Base-by-base conservation (phyloP, 495 filamentous ascomycete genomes). In the Tuber microsphaerosporum region DNA sequence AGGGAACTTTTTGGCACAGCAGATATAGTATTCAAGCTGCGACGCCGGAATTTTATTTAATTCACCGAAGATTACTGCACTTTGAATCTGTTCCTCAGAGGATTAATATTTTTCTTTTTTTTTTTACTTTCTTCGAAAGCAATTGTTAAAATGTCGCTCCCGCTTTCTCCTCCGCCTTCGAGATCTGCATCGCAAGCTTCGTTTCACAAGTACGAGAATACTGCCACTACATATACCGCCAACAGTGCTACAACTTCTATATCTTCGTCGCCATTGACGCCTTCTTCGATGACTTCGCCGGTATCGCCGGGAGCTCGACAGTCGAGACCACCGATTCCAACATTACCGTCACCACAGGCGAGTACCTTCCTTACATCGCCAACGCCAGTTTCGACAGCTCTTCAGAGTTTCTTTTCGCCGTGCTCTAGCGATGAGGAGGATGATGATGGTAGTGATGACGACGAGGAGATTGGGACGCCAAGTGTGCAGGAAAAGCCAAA, bases 351-450 rank as follows among this genome's bases (percentile, higher is more conserved):
- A 19, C 37, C 6, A 14, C 71, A 12, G 26, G 34, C 14, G 22
- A 19, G 65, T 19, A 44, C 72, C 14, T 72, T 78, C 72, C 51
- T 69, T 39, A 34, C 77, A 37, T 78, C 75, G 19, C 31, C 71
- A 20, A 68, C 69, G 2, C 77, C 73, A 14, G 46, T 37, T 12
- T 68, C 73, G 8, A 61, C 69, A 19, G 22, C 68, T 34, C 73
- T 79, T 6, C 76, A 22, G 8, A 78, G 76, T 69, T 73, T 78
- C 45, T 79, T 79, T 51, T 79, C 77, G 19, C 76, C 76, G 9
- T 75, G 61, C 76, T 75, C 77, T 16, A 73, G 75, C 73, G 69
- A 51, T 2, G 76, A 75, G 0, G 43, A 56, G 31, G 73, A 75
- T 37, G 68, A 42, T 61, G 71, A 71, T 19, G n/a, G 42, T 20